Conservation (phyloP, 306 rosid genomes). For the Macrotyloma uniflorum region DNA sequence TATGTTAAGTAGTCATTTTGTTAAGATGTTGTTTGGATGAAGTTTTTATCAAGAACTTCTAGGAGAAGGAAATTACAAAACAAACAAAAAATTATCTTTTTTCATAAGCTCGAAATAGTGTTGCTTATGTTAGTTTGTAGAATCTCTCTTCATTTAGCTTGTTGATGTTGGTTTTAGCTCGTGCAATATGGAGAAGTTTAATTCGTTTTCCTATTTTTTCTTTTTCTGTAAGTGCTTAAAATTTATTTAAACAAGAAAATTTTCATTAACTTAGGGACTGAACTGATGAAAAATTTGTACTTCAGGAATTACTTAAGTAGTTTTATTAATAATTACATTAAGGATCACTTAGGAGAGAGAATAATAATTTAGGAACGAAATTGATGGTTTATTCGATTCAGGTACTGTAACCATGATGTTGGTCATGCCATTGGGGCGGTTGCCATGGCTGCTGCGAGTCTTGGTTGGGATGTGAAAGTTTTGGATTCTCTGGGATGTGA, state of each 20-base stretch:
- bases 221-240: not conserved
- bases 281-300: not conserved
- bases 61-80: too few relatives aligned
- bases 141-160: too few relatives aligned
- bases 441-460: slow-evolving; percentile 73
- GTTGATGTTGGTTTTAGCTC: too few relatives aligned
- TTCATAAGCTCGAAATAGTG: too few relatives aligned
- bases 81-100: too few relatives aligned
- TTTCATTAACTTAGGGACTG: not conserved
- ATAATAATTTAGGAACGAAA: not conserved
- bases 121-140: too few relatives aligned
- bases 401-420: slow-evolving; percentile 91
- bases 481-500: slow-evolving; percentile 72
- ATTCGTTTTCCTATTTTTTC: not conserved
- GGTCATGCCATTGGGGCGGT: slow-evolving; percentile 96
- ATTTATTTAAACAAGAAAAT: not conserved
- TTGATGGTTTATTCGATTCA: slow-evolving; percentile 31
- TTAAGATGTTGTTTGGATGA: too few relatives aligned
- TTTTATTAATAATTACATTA: not conserved
- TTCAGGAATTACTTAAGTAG: not conserved
- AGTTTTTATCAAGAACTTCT: too few relatives aligned
- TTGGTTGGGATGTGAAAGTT: slow-evolving; percentile 94
- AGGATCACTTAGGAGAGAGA: not conserved
- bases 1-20: not conserved
- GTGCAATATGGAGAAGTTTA: too few relatives aligned